These are phyloP conservation scores for Neopestalotiopsis sp. DNA, from an alignment of 2,329 filamentous ascomycete genomes.

Conservation along the genomic window DNA sequence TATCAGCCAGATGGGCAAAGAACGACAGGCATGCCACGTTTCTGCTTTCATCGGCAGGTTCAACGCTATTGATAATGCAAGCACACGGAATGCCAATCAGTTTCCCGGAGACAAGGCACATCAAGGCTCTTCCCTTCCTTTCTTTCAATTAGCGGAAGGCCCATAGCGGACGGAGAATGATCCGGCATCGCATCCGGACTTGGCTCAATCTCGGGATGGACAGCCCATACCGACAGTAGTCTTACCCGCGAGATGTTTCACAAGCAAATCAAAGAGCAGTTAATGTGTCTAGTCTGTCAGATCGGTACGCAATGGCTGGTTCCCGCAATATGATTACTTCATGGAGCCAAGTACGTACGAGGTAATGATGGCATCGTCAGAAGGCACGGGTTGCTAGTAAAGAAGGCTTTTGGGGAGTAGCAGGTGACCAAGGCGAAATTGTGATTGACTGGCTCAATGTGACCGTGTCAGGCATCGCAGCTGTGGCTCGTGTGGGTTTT, in stretches of 20 bases:
- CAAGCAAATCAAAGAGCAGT: not conserved
- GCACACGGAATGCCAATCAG: not conserved
- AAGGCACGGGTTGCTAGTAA: not conserved
- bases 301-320: not conserved
- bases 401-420: not conserved
- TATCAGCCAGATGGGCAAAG: not conserved
- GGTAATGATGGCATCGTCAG: not conserved
- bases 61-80: not conserved
- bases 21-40: slow-evolving; percentile 12
- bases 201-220: slow-evolving; percentile 3
- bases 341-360: not conserved
- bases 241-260: not conserved
- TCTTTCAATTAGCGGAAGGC: not conserved
- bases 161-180: not conserved
- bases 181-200: slow-evolving; percentile 4
- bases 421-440: slow-evolving; percentile 7
- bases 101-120: not conserved
- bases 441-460: slow-evolving; percentile 1
- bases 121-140: not conserved
- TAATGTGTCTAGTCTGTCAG: not conserved
- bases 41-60: not conserved
- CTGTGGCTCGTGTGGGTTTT: not conserved
- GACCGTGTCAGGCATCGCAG: slow-evolving; percentile 8
- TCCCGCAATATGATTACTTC: not conserved
- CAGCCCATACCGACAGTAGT: not conserved